Evolutionary conservation across 2,329 filamentous ascomycete genomes (phyloP).

Genomic region (Penicillium capsulatum): DNA sequence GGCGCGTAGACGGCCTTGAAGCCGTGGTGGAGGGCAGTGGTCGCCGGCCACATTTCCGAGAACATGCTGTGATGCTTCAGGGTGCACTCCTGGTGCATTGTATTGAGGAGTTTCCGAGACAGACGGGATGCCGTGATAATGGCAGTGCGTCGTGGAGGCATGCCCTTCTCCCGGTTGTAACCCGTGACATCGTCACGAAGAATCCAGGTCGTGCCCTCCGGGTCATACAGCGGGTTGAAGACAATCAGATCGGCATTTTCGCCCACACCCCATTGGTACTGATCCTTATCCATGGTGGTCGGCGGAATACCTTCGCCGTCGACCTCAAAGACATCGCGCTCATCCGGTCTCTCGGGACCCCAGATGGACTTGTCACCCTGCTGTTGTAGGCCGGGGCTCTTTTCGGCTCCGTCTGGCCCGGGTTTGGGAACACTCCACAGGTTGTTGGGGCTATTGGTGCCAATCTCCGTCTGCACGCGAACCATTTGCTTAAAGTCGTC

Average conservation of each 20-base stretch:
- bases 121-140: constrained; percentile 87
- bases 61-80: constrained; percentile 85
- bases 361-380: constrained; percentile 65
- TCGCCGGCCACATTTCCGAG: constrained; percentile 93
- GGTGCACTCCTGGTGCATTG: constrained; percentile 88
- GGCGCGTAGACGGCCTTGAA: constrained; percentile 89
- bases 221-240: constrained; percentile 87
- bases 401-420: constrained; percentile 20
- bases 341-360: constrained; percentile 70
- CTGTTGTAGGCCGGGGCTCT: constrained; percentile 23
- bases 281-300: constrained; percentile 69
- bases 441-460: constrained; percentile 61
- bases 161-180: constrained; percentile 62
- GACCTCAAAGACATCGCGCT: constrained; percentile 66
- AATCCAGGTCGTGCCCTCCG: constrained; percentile 79
- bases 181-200: constrained; percentile 79
- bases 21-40: constrained; percentile 82
- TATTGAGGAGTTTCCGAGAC: constrained; percentile 70
- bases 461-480: constrained; percentile 69
- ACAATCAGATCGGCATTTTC: constrained; percentile 91
- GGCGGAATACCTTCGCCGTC: constrained; percentile 72
- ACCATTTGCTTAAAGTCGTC: constrained; percentile 76
- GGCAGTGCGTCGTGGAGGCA: constrained; percentile 69
- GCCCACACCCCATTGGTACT: constrained; percentile 79
- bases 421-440: constrained; percentile 56